Evolutionary conservation across 176 grass and related monocot species (phyloP).

Genomic region (Raddia distichophylla): DNA sequence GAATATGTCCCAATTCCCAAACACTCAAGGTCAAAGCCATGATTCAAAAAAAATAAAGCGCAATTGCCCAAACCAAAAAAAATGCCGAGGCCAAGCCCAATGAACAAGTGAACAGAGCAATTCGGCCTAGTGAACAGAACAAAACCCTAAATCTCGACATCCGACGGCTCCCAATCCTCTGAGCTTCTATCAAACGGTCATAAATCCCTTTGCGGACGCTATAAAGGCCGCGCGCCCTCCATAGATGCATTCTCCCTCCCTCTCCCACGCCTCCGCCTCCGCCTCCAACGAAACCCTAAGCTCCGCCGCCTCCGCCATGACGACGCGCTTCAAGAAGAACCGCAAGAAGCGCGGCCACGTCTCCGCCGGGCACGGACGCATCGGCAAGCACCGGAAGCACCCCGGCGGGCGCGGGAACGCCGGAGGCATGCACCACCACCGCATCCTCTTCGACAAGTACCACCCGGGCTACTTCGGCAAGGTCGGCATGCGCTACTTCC

Average conservation of each 20-base stretch:
- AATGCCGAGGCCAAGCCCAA: not conserved
- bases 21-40: too few relatives aligned
- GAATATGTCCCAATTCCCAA: too few relatives aligned
- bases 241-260: not conserved
- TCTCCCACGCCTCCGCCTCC: not conserved
- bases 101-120: not conserved
- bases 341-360: constrained; percentile 57
- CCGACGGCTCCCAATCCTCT: not conserved
- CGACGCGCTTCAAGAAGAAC: constrained; percentile 59
- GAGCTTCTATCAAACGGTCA: not conserved
- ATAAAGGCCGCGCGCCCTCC: not conserved
- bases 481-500: constrained; percentile 77
- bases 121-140: too few relatives aligned
- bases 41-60: not conserved
- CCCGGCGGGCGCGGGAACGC: constrained; percentile 58
- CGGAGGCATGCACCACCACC: constrained; percentile 66
- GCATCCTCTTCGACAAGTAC: constrained; percentile 77
- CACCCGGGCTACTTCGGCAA: constrained; percentile 69
- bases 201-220: not conserved
- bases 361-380: not conserved
- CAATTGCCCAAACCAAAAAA: not conserved
- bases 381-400: constrained; percentile 61
- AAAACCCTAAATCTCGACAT: not conserved
- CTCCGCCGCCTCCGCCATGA: constrained; percentile 12
- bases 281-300: not conserved